Conservation (phyloP, 2,329 filamentous ascomycete species). For the Fusarium ambrosium region DNA sequence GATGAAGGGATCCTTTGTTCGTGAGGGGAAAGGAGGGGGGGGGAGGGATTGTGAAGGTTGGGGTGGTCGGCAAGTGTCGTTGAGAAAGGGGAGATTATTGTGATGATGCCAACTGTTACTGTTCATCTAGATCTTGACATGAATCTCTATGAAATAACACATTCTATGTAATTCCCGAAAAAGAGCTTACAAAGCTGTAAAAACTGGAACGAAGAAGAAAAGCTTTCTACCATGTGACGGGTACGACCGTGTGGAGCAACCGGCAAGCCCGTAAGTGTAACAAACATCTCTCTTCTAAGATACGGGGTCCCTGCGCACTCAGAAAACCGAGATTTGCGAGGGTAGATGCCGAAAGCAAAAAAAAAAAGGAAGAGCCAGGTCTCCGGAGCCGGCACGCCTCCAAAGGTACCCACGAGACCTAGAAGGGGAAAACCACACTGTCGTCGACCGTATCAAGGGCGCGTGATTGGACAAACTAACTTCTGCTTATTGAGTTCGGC, state of each 20-base stretch:
- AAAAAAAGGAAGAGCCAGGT: background rate
- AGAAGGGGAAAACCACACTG: background rate
- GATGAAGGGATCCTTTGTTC: conserved; percentile 1
- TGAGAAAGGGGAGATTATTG: background rate
- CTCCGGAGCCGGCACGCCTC: conserved; percentile 15
- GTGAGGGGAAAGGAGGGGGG: background rate
- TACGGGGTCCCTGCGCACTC: background rate
- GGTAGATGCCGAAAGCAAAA: conserved; percentile 19
- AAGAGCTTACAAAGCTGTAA: background rate
- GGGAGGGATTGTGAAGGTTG: too few species aligned
- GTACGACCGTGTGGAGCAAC: background rate
- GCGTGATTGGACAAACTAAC: conserved; percentile 19
- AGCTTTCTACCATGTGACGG: background rate
- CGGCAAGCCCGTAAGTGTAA: background rate
- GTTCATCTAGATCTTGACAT: background rate
- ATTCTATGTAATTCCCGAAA: background rate
- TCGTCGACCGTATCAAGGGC: background rate
- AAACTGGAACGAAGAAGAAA: background rate
- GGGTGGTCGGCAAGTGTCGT: background rate
- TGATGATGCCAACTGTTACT: background rate
- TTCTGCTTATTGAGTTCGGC: conserved; percentile 4
- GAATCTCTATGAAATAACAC: background rate
- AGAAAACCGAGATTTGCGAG: conserved; percentile 32
- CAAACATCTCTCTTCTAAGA: background rate
- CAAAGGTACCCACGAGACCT: background rate